Conservation (phyloP, 2,329 filamentous ascomycete species). For the Nemania bipapillata region DNA sequence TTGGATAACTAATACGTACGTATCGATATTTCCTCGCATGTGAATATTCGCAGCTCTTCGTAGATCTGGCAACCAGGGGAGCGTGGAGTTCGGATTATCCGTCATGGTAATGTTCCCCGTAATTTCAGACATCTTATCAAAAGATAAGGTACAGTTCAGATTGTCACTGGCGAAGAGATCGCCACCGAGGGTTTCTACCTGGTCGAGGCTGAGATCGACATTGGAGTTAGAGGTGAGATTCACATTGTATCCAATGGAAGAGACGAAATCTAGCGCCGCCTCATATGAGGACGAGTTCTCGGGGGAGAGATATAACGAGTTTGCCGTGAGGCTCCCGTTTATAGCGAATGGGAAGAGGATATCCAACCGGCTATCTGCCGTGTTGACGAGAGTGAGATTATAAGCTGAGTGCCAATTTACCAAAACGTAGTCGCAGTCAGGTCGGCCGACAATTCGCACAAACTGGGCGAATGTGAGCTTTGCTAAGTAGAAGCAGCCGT, state of each 20-base stretch:
- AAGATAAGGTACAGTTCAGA: not conserved
- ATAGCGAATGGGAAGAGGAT: not conserved
- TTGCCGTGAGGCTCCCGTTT: not conserved
- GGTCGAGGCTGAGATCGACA: not conserved
- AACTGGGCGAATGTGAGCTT: not conserved
- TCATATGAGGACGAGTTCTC: not conserved
- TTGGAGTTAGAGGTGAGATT: not conserved
- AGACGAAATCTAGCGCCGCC: not conserved
- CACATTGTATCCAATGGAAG: not conserved
- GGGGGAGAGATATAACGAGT: not conserved
- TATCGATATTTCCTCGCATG: constrained; percentile 7
- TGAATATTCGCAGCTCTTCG: constrained; percentile 1
- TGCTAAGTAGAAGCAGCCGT: not conserved
- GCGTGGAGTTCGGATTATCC: not conserved
- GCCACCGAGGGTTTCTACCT: not conserved
- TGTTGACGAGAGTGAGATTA: not conserved
- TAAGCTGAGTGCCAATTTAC: not conserved
- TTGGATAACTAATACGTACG: not conserved
- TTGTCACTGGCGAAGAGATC: not conserved
- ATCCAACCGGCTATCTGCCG: not conserved
- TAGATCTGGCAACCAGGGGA: not conserved
- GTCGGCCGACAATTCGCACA: not conserved
- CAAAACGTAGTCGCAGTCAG: not conserved
- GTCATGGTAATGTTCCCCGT: not conserved
- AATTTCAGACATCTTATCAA: not conserved